Evolutionary conservation across 345 rosid species (phyloP).

Genomic region (Lumnitzera racemosa): DNA sequence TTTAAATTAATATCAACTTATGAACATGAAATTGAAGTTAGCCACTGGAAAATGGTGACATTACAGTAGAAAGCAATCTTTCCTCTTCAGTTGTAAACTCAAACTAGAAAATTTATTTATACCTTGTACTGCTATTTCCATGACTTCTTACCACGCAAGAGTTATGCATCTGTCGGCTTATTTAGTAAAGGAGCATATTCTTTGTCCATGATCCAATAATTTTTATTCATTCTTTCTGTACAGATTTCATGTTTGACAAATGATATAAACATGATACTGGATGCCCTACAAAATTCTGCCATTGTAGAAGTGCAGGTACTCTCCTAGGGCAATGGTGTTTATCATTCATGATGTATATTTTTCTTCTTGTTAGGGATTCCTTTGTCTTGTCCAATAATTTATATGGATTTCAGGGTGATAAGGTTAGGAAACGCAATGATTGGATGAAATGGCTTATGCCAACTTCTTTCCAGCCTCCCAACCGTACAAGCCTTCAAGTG

Average conservation of each 20-base stretch:
- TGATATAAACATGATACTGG: slow-evolving; percentile 53
- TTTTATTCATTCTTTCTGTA: slow-evolving; percentile 5
- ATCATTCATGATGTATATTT: not conserved
- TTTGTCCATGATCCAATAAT: not conserved
- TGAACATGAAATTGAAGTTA: no score
- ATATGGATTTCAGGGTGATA: slow-evolving; percentile 49
- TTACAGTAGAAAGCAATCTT: no score
- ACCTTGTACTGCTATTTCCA: not conserved
- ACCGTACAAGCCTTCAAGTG: slow-evolving; percentile 17
- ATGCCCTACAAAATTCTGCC: slow-evolving; percentile 53
- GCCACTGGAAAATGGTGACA: no score
- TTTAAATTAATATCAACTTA: no score
- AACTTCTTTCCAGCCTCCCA: slow-evolving; percentile 23
- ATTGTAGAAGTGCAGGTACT: slow-evolving; percentile 76
- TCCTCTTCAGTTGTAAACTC: no score
- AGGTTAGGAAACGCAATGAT: slow-evolving; percentile 52
- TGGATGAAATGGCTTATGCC: slow-evolving; percentile 69
- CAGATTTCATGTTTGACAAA: slow-evolving; percentile 69
- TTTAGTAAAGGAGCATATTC: no score
- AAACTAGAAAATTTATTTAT: no score
- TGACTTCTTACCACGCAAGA: not conserved
- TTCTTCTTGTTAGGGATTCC: not conserved
- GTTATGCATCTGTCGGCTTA: not conserved
- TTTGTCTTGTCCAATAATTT: not conserved
- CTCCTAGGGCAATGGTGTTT: not conserved